Base-by-base conservation (phyloP, 108 stramenopile species). In the Fragilaria crotonensis region DNA sequence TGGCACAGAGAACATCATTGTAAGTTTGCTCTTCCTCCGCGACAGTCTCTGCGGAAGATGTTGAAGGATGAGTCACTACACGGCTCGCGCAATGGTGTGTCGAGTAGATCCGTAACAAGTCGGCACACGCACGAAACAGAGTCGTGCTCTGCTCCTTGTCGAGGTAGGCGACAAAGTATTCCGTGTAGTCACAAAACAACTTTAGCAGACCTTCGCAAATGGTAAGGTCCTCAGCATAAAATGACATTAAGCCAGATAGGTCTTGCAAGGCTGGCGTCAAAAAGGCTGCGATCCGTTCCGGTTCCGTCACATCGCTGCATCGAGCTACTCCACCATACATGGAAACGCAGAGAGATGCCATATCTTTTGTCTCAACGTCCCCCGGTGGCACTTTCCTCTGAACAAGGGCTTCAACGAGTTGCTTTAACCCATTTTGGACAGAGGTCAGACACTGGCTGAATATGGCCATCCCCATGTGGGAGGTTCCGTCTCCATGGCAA, bases 1-100 rank as follows among this genome's bases (percentile, higher is more conserved):
- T 87, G 1, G 85, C 89, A 48, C 81, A 83, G 19, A 90, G 52
- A 27, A 94, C 80, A 56, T 94, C 92, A 45, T 65, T 71, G 68
- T 93, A 93, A 26, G 63, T 76, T 63, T 93, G 92, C 48, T 93
- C 92, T 59, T 93, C 93, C 54, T 80, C 79, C 9, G 66, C 68
- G 17, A 63, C 70, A n/a, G 48, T 54, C 33, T 67, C 75, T 33
- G 54, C 52, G 32, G 58, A 54, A 26, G 68, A 64, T 27, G 53
- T 46, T n/a, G n/a, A n/a, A 4, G 50, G 52, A 29, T 31, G 33
- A 0, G 44, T 33, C 52, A 87, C 66, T 27, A 76, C 79, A 31
- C 90, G 71, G 27, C 58, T 68, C 45, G 61, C 56, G 23, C 75
- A 72, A 59, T 93, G 87, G 45, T 78, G 62, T 18, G 67, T 45